Base-by-base conservation (phyloP, 2,329 filamentous ascomycete species). In the Diaporthe sp. region DNA sequence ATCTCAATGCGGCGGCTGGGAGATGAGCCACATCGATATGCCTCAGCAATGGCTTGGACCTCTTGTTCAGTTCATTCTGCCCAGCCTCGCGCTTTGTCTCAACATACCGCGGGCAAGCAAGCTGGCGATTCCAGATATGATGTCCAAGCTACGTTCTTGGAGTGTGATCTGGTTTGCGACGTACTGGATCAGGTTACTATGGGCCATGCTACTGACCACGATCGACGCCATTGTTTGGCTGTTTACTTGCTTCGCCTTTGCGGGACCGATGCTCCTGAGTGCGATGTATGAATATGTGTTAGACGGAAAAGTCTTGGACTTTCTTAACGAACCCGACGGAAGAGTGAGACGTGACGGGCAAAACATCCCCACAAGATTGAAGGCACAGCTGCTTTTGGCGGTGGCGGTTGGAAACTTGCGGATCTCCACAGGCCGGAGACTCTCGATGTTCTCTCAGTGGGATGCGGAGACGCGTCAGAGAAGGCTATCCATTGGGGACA, bases 391-490 rank as follows among this genome's bases (percentile, higher is more conserved):
- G 15, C 55, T 82, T 38, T 73, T 82, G 1, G 77, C 79, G 3
- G 79, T 82, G 3, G 80, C 82, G 1, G 78, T 80, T 12, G 81
- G 81, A 0, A 82, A 82, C 66, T 76, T 82, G 33, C 79, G 79
- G 1, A 81, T 82, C 74, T 78, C 80, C 30, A 81, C 77, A 4
- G 47, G 40, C 38, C 64, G 72, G n/a, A 74, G 66, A 13, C 40
- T 58, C 19, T 61, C 64, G 12, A 64, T 52, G 2, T 6, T 55
- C 35, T 52, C 28, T 15, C 58, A 55, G 15, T 33, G 50, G 22
- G 22, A 52, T 30, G 47, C 66, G 13, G n/a, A 73, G 42, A 60
- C 45, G 28, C 35, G 25, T 19, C 42, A n/a, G 17, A 55, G 33
- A 52, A 50, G n/a, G 28, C 4, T 50, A 35, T 55, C 40, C 15